Evolutionary conservation across 805 yeast species (phyloP).

Genomic region (Tetrapisispora nanseiensis): DNA sequence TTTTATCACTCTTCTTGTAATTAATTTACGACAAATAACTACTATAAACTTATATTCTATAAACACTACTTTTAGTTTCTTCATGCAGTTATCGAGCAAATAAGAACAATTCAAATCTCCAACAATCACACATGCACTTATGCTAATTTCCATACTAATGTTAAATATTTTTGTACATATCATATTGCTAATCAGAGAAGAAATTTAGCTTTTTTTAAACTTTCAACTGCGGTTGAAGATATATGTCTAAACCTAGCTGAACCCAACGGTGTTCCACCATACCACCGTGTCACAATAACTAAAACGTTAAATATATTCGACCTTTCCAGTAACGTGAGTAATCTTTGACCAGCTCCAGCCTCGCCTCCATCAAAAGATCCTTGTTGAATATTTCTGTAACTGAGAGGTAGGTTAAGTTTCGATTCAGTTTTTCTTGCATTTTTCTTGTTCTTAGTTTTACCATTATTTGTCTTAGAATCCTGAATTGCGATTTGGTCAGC

Average conservation of each 20-base stretch:
- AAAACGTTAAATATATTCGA: constrained; percentile 43
- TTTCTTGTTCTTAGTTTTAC: constrained; percentile 2
- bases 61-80: too few species aligned
- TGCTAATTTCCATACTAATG: too few species aligned
- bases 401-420: too few species aligned
- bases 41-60: too few species aligned
- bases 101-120: too few species aligned
- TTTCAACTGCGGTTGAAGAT: constrained; percentile 44
- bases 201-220: constrained; percentile 24
- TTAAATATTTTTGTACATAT: background rate
- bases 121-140: too few species aligned
- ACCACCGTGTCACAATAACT: constrained; percentile 71
- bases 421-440: constrained; percentile 3
- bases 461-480: background rate
- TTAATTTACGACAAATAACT: too few species aligned
- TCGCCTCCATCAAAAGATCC: constrained; percentile 68
- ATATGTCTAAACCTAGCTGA: constrained; percentile 63
- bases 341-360: constrained; percentile 56
- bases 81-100: too few species aligned
- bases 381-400: constrained; percentile 32
- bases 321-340: constrained; percentile 45
- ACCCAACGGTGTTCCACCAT: constrained; percentile 70
- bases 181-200: background rate
- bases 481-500: constrained; percentile 18
- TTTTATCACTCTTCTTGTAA: background rate